Base-by-base conservation (phyloP, 2,329 filamentous ascomycete species). In the Tolypocladium ovalisporum region DNA sequence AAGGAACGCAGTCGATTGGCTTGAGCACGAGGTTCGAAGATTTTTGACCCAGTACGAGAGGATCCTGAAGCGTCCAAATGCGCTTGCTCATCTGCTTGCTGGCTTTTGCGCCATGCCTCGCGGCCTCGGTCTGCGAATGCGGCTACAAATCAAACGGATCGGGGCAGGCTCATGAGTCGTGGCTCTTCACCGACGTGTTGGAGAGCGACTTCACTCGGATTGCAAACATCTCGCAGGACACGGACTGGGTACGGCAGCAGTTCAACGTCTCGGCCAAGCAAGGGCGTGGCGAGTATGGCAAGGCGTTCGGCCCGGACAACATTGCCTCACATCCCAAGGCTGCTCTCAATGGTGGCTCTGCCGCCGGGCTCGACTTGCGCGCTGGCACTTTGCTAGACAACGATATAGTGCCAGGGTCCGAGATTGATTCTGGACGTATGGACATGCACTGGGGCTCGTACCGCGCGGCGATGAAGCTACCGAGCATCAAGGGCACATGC, bases 361-460 rank as follows among this genome's bases (percentile, higher is more conserved):
- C 76, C 0, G 72, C 75, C 7, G 84, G 83, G 9, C 67, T 88
- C 57, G 73, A 80, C 60, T 71, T 89, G n/a, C 72, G 75, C 29
- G 85, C 88, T 15, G 70, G 75, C 53, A 71, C 72, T 56, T 65
- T 66, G 51, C 65, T 72, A 29, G 71, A 74, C 58, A 68, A 81
- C 52, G 79, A 76, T 35, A 76, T 81, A 65, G 77, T 92, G 10
- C 73, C 80, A 1, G 79, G 78, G 47, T 82, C 86, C 1, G 87
- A 92, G 70, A 68, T 91, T 37, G 83, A 85, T 54, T 82, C 83
- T 3, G 68, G 73, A 8, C 76, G 85, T 24, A 68, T 75, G 12
- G 85, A 92, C 65, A 75, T 89, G 64, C 72, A 82, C n/a, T 88
- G 83, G 66, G 89, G 89, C 2, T 86, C 81, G 29, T 92, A 86